Base-by-base conservation (phyloP, 352 stramenopile genomes). In the Globisporangium spinosum region DNA sequence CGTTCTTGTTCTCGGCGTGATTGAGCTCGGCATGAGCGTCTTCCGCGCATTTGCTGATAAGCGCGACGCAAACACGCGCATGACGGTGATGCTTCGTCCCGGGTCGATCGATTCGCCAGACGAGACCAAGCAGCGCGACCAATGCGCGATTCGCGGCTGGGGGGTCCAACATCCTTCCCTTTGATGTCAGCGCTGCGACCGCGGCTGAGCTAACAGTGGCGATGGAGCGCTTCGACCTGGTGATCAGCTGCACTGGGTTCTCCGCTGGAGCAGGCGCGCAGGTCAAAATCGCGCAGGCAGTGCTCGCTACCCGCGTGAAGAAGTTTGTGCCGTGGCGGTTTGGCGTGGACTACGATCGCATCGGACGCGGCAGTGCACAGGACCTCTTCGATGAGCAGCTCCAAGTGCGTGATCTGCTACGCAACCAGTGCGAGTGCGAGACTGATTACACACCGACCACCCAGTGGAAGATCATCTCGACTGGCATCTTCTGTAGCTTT, bases 301-400 rank as follows among this genome's bases (percentile, higher is more conserved):
- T 58, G n/a, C 54, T 69, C 45, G 35, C 35, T 43, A 55, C 64
- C 10, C 40, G 27, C 20, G 56, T 69, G 15, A 25, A 57, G 22
- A 55, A 49, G 23, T 69, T 69, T 15, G 45, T 69, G 20, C 64
- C 64, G 32, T 69, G 64, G 64, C 64, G 65, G 64, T 69, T 69
- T 51, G 64, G 64, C 32, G 32, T 69, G 10, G 64, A 69, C 55
- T 69, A 69, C n/a, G 64, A 69, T 27, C 27, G 20, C 7, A 69
- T 69, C 32, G 64, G 64, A 27, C 43, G 29, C 10, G 38, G 55
- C 27, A 58, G 35, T 20, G 64, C 64, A 3, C 64, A 69, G 13
- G 64, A 69, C 3, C 58, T 69, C 34, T 69, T 69, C 34, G 64
- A 69, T 29, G 64, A 69, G 45, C 55, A 69, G 22, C 64, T 69